A percentile compares a stretch with the other conserved stretches of the same genome.
phyloP scores from a whole-genome alignment of 371 early-diverging fungal genomes.

The Coemansia sp. region DNA sequence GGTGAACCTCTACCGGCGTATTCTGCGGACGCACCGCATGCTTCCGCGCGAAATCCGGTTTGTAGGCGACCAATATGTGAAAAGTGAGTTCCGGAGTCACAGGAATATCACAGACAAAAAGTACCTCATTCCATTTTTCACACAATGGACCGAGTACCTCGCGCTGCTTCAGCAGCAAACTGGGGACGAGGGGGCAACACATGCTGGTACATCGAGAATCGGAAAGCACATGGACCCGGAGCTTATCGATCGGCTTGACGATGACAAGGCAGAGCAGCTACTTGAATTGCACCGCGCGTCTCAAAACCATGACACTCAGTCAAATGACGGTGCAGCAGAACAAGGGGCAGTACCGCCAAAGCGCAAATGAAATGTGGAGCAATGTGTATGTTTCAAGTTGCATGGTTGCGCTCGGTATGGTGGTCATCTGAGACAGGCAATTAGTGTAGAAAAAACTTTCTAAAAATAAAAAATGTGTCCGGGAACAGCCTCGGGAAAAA shows the following conservation, averaged over 20 bases:
- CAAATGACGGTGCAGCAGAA: neutral
- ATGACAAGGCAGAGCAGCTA: conserved; percentile 54
- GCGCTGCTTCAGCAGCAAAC: conserved; percentile 35
- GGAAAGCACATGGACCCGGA: conserved; percentile 42
- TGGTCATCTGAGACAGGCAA: too few species aligned
- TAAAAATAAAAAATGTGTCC: too few species aligned
- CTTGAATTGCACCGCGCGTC: conserved; percentile 50
- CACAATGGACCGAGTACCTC: conserved; percentile 49
- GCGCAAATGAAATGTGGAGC: conserved; percentile 10
- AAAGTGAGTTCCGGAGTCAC: conserved; percentile 51
- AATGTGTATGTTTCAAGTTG: too few species aligned
- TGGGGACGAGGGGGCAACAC: neutral
- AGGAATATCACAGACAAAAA: conserved; percentile 39
- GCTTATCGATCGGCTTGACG: conserved; percentile 45
- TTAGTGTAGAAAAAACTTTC: too few species aligned
- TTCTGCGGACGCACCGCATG: conserved; percentile 43
- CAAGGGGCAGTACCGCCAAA: conserved; percentile 8
- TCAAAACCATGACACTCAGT: neutral
- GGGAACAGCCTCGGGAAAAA: too few species aligned
- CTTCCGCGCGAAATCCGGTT: conserved; percentile 51
- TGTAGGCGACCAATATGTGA: conserved; percentile 54
- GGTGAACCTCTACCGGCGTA: conserved; percentile 38
- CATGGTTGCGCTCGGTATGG: too few species aligned
- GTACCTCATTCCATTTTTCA: conserved; percentile 44
- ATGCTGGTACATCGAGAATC: neutral